These are phyloP conservation scores for Monosporascus sp. DNA, from an alignment of 2,329 filamentous ascomycete species.

Conservation along the genomic window DNA sequence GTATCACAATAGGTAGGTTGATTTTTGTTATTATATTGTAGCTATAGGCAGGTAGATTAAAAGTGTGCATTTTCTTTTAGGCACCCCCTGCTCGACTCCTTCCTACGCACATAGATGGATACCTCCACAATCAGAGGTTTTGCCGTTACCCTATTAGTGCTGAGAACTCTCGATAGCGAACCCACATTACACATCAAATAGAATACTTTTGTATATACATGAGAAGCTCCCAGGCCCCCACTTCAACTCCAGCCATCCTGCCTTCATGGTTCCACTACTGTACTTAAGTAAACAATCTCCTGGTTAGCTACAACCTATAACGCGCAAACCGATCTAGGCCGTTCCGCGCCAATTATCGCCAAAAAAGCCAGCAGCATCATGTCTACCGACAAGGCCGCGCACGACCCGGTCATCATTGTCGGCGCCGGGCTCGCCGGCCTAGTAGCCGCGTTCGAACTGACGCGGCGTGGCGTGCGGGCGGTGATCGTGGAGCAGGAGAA, in stretches of 20 bases:
- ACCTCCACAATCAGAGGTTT: too few species aligned
- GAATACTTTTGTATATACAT: too few species aligned
- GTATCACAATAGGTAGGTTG: too few species aligned
- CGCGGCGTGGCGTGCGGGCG: conserved; percentile 41
- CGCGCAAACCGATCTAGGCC: neutral
- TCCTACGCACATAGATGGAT: too few species aligned
- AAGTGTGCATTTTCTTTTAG: too few species aligned
- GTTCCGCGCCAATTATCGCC: neutral
- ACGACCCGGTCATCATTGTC: conserved; percentile 46
- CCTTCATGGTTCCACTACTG: neutral
- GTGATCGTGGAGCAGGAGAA: conserved; percentile 56
- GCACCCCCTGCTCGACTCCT: too few species aligned
- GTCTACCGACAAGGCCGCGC: neutral
- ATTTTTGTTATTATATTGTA: too few species aligned
- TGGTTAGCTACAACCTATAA: neutral
- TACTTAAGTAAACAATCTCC: neutral
- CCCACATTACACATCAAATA: too few species aligned
- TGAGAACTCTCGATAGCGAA: too few species aligned
- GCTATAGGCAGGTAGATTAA: too few species aligned
- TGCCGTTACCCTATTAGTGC: too few species aligned
- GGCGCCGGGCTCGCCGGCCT: conserved; percentile 55
- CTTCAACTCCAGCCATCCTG: neutral
- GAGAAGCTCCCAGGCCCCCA: neutral
- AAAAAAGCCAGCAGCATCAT: neutral
- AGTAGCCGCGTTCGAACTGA: conserved; percentile 53